phyloP scores from a whole-genome alignment of 2,329 filamentous ascomycete species.

The Eutypella sp. region DNA sequence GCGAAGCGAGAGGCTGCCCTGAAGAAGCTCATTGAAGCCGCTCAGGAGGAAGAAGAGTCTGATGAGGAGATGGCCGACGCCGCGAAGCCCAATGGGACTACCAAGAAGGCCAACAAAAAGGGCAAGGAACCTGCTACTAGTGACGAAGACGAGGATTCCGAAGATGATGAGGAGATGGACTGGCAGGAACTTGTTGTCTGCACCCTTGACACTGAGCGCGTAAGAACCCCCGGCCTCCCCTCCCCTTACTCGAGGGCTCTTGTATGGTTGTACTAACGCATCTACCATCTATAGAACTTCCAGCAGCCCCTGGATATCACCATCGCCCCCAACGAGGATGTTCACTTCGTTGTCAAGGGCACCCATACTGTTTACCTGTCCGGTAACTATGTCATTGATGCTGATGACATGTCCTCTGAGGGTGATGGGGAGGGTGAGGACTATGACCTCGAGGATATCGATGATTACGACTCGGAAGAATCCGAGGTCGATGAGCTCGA shows the following conservation, averaged over 20 bases:
- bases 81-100: conserved; percentile 54
- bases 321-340: conserved; percentile 78
- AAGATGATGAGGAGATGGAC: conserved; percentile 57
- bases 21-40: conserved; percentile 70
- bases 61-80: conserved; percentile 67
- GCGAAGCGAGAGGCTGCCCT: conserved; percentile 72
- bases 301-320: conserved; percentile 95
- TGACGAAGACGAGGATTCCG: conserved; percentile 47
- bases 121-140: conserved; percentile 62
- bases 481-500: conserved; percentile 74
- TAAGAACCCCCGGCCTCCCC: too few species aligned
- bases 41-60: conserved; percentile 52
- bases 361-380: conserved; percentile 89
- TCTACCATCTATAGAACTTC: conserved; percentile 73
- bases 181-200: conserved; percentile 91
- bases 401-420: conserved; percentile 57
- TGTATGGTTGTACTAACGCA: conserved; percentile 22
- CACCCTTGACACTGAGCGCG: conserved; percentile 89
- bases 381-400: conserved; percentile 86
- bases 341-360: conserved; percentile 88
- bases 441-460: conserved; percentile 74
- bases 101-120: conserved; percentile 61
- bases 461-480: conserved; percentile 60
- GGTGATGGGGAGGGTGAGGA: conserved; percentile 69
- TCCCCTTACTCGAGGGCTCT: conserved; percentile 1